Conservation (phyloP, 305 asterid genomes). For the Fraxinus angustifolia region DNA sequence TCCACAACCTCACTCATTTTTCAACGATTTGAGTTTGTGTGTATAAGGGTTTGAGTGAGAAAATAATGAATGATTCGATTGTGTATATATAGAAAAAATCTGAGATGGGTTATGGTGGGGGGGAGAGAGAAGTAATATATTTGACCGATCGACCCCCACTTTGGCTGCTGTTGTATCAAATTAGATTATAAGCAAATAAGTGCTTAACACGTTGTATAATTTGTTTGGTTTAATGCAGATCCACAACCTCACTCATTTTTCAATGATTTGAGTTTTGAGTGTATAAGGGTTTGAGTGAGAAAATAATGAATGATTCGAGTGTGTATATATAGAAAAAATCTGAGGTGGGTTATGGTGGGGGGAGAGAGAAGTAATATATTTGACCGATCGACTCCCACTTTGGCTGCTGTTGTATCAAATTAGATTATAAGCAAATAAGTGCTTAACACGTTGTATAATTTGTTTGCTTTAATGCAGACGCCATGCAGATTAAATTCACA, state of each 20-base stretch:
- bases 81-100: not conserved
- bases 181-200: not conserved
- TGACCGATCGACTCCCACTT: slow-evolving; percentile 41
- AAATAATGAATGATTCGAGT: not conserved
- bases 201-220: slow-evolving; percentile 25
- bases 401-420: slow-evolving; percentile 31
- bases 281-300: not conserved
- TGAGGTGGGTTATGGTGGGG: not conserved
- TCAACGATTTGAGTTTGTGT: not conserved
- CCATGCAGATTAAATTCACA: slow-evolving; percentile 17
- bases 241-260: slow-evolving; percentile 34
- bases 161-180: slow-evolving; percentile 31
- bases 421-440: not conserved
- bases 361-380: slow-evolving; percentile 29
- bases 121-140: slow-evolving; percentile 26
- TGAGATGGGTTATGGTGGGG: not conserved
- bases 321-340: not conserved
- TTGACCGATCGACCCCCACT: slow-evolving; percentile 44
- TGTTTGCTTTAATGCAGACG: slow-evolving; percentile 22
- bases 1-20: slow-evolving; percentile 36
- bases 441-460: slow-evolving; percentile 24
- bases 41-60: not conserved
- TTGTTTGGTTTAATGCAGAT: slow-evolving; percentile 24
- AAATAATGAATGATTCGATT: not conserved
- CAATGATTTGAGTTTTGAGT: not conserved